phyloP scores from a whole-genome alignment of 331 rosid species.

The Pyrus hybrid region DNA sequence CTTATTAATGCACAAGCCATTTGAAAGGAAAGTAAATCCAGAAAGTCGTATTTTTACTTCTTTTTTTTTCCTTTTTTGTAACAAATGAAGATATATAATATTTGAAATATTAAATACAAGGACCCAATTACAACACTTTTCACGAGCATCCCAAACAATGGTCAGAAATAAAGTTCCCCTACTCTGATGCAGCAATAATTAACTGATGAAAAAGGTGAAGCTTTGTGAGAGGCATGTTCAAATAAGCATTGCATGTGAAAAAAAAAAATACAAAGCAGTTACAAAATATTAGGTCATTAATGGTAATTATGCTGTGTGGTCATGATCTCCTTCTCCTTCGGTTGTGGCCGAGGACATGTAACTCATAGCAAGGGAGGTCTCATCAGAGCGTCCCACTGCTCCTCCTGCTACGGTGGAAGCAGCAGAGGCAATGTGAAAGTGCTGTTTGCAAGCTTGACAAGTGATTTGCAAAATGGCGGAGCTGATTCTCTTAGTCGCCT shows the following conservation, averaged over 20 bases:
- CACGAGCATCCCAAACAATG: constrained; percentile 29
- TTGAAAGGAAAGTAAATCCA: neutral
- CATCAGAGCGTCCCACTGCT: constrained; percentile 43
- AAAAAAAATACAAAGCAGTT: neutral
- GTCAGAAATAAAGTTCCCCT: constrained; percentile 34
- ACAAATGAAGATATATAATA: constrained; percentile 11
- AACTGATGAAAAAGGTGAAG: constrained; percentile 6
- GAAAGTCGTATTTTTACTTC: too few relatives aligned
- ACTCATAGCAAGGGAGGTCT: constrained; percentile 71
- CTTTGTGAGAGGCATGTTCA: constrained; percentile 14
- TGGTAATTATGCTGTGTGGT: neutral
- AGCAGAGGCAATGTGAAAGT: constrained; percentile 36
- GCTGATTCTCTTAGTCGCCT: constrained; percentile 60
- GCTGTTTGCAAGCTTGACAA: constrained; percentile 71
- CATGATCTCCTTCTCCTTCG: constrained; percentile 50
- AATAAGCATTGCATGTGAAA: constrained; percentile 5
- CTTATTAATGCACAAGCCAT: neutral
- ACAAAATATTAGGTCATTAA: neutral
- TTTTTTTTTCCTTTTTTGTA: neutral
- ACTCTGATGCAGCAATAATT: constrained; percentile 25
- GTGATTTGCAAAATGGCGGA: constrained; percentile 74
- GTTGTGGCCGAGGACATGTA: constrained; percentile 81
- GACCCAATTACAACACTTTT: constrained; percentile 29
- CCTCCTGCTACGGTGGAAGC: neutral
- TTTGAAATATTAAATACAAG: constrained; percentile 12